Evolutionary conservation across 495 filamentous ascomycete genomes (phyloP).

Genomic region (Penicillium parvum): DNA sequence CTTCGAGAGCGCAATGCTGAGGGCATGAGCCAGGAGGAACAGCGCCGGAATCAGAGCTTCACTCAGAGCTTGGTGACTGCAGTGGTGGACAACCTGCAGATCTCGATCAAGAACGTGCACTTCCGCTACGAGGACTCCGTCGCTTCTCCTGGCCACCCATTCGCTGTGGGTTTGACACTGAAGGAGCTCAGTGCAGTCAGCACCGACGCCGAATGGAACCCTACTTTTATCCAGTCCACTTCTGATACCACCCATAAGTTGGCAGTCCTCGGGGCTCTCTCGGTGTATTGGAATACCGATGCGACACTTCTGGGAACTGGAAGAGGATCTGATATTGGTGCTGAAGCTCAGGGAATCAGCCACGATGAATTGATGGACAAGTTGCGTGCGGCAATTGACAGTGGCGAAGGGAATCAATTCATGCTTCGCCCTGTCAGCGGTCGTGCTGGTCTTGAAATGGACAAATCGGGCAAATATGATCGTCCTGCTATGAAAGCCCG

Average conservation of each 20-base stretch:
- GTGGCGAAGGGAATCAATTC: slow-evolving; percentile 76
- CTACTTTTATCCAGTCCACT: slow-evolving; percentile 87
- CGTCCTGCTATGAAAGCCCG: slow-evolving; percentile 85
- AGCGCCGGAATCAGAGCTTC: slow-evolving; percentile 94
- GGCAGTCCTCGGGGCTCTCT: slow-evolving; percentile 78
- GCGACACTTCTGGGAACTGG: slow-evolving; percentile 74
- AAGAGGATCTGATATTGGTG: slow-evolving; percentile 51
- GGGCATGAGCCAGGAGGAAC: slow-evolving; percentile 88
- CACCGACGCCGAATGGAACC: slow-evolving; percentile 88
- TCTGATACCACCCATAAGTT: slow-evolving; percentile 83
- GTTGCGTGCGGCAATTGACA: slow-evolving; percentile 72
- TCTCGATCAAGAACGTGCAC: slow-evolving; percentile 96
- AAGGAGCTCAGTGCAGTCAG: slow-evolving; percentile 95
- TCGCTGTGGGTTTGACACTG: slow-evolving; percentile 84
- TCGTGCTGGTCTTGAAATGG: slow-evolving; percentile 83
- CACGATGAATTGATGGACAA: slow-evolving; percentile 72
- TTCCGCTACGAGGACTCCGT: slow-evolving; percentile 97
- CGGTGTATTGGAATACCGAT: slow-evolving; percentile 98
- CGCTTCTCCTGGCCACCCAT: slow-evolving; percentile 89
- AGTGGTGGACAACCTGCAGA: slow-evolving; percentile 95
- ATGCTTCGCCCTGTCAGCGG: slow-evolving; percentile 94
- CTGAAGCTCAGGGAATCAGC: slow-evolving; percentile 60
- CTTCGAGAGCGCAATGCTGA: slow-evolving; percentile 87
- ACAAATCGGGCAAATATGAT: slow-evolving; percentile 80
- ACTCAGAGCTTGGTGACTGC: slow-evolving; percentile 90